Evolutionary conservation across 1,284 basidiomycete genomes (phyloP).

Genomic region (Ceraceosorus bombacis): DNA sequence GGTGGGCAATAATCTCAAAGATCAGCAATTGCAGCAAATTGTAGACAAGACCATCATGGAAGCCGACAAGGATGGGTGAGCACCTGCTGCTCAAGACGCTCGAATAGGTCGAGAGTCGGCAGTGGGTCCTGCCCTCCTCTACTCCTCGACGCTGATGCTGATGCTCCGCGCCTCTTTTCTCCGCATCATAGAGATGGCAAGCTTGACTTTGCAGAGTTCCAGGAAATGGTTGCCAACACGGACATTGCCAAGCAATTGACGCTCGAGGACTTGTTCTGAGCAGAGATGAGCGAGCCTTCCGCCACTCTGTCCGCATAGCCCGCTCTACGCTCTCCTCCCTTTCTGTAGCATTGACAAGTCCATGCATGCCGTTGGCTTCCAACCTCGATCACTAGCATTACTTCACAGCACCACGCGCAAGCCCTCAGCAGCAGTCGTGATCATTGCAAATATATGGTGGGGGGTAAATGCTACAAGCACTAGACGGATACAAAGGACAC

Average conservation of each 20-base stretch:
- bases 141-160: constrained; percentile 1
- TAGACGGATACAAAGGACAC: too few species aligned
- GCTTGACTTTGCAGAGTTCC: constrained; percentile 92
- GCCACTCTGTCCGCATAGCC: too few species aligned
- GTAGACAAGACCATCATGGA: constrained; percentile 99
- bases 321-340: too few species aligned
- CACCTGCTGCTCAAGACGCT: background rate
- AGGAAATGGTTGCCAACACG: constrained; percentile 94
- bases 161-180: background rate
- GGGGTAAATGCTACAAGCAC: too few species aligned
- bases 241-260: constrained; percentile 99
- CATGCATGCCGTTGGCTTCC: too few species aligned
- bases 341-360: too few species aligned
- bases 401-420: too few species aligned
- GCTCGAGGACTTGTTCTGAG: constrained; percentile 59
- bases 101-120: background rate
- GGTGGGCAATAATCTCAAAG: constrained; percentile 99
- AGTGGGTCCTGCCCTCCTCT: background rate
- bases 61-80: constrained; percentile 80
- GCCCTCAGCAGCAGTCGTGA: too few species aligned
- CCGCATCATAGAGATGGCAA: constrained; percentile 68
- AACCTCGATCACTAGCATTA: too few species aligned
- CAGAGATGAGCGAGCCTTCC: too few species aligned
- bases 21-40: constrained; percentile 97
- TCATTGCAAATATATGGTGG: too few species aligned